phyloP scores from a whole-genome alignment of 2,329 filamentous ascomycete species.

The Pseudopyricularia javanii region DNA sequence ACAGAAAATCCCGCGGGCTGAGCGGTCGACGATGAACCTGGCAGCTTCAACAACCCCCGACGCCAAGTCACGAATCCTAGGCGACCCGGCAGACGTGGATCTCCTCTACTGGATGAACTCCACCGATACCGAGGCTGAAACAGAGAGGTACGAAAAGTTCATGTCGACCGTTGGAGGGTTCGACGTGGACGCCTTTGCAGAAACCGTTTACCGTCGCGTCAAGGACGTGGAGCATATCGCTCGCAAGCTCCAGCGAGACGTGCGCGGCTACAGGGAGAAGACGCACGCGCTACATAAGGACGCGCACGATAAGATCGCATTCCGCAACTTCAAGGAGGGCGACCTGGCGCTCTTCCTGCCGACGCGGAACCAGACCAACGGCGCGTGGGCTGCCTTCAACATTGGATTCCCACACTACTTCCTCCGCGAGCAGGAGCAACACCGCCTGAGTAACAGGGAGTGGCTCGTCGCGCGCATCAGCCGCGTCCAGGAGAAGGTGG shows the following conservation, averaged over 20 bases:
- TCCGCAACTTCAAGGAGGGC: conserved; percentile 89
- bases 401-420: conserved; percentile 96
- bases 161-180: conserved; percentile 64
- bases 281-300: conserved; percentile 71
- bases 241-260: conserved; percentile 86
- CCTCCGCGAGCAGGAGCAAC: conserved; percentile 79
- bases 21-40: conserved; percentile 30
- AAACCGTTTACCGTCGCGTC: conserved; percentile 76
- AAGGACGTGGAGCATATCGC: conserved; percentile 90
- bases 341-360: conserved; percentile 90
- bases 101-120: conserved; percentile 75
- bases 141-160: conserved; percentile 62
- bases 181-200: conserved; percentile 72
- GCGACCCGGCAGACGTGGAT: conserved; percentile 55
- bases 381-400: conserved; percentile 97
- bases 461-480: conserved; percentile 95
- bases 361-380: conserved; percentile 84
- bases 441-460: conserved; percentile 73
- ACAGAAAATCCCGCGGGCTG: conserved; percentile 54
- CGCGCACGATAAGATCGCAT: conserved; percentile 90
- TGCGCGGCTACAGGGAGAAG: conserved; percentile 76
- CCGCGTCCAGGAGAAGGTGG: conserved; percentile 82
- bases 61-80: conserved; percentile 29
- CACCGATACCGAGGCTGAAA: conserved; percentile 52
- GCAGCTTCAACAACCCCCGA: not conserved